These are phyloP conservation scores for Stephania cephalantha DNA, from an alignment of 164 flowering plant genomes.

Conservation along the genomic window DNA sequence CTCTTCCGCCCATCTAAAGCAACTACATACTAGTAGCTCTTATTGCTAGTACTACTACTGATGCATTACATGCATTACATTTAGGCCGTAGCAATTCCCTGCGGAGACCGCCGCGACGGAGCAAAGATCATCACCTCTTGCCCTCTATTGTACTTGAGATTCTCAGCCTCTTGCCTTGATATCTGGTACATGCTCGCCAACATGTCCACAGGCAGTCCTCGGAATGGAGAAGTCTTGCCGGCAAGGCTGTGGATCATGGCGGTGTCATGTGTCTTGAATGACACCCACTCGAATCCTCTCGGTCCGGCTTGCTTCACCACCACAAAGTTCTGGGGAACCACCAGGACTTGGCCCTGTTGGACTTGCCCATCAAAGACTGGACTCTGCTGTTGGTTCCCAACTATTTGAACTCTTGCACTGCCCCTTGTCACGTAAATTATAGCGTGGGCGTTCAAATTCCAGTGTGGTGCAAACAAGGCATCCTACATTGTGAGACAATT, in stretches of 20 bases:
- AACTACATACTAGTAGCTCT: too few relatives aligned
- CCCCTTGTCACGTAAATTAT: background rate
- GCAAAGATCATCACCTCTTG: background rate
- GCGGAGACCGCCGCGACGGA: too few relatives aligned
- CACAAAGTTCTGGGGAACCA: slow-evolving; percentile 34
- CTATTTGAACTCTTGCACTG: slow-evolving; percentile 18
- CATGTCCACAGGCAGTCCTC: slow-evolving; percentile 32
- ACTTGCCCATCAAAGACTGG: slow-evolving; percentile 25
- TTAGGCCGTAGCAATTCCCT: too few relatives aligned
- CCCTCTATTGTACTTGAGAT: slow-evolving; percentile 28
- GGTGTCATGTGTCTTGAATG: slow-evolving; percentile 25
- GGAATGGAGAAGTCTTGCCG: slow-evolving; percentile 29
- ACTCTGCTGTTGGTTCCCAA: slow-evolving; percentile 15
- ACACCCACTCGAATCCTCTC: slow-evolving; percentile 32
- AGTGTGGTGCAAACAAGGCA: background rate
- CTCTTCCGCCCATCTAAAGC: too few relatives aligned
- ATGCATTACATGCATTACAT: too few relatives aligned
- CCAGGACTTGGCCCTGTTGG: slow-evolving; percentile 25
- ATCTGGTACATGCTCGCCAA: slow-evolving; percentile 27
- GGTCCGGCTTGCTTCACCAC: slow-evolving; percentile 21
- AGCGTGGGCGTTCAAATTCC: slow-evolving; percentile 3
- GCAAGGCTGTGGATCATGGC: slow-evolving; percentile 24
- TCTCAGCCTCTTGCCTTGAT: slow-evolving; percentile 24
- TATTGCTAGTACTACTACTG: too few relatives aligned
- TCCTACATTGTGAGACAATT: background rate